Evolutionary conservation across 768 basidiomycete species (phyloP), one percentile per base, ranked within the genome.

Genomic region (Boletus edulis): DNA sequence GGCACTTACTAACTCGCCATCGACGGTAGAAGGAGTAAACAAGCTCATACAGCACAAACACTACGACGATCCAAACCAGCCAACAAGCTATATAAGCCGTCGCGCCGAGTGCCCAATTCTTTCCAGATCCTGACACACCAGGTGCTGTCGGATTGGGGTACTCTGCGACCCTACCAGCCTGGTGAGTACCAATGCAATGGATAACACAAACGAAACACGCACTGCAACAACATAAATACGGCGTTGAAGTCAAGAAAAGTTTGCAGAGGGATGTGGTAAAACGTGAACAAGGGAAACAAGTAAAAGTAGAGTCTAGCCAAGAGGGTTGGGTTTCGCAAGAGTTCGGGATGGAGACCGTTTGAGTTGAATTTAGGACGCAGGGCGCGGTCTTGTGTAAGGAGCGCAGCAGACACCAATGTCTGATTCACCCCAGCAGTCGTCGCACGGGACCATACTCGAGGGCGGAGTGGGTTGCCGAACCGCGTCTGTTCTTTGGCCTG

Each of bases 221-320:
- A 94, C 91, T 92, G 84, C 40, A 93, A 67, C 62, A 94, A 69
- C 61, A 93, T 84, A 73, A 85, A 95, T 60, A 87, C 84, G 62
- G 86, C 84, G 69, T 94, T 94, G 70, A 94, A 92, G 66, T 96
- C 94, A 68, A 95, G 85, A 66, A 88, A 94, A 1, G 87, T 84
- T 69, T 94, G 91, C 10, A 90, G 67, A 24, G 84, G 83, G 39
- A 91, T 72, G 65, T 91, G 86, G 18, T 81, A 83, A 67, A 92
- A 83, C 7, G 83, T 78, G 58, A 91, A 68, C 15, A 91, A 39
- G n/a, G 87, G 88, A 67, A 82, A 84, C 34, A 87, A 65, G 64
- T 82, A 85, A 71, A 83, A 92, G 69, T 85, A 84, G 44, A 87
- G 63, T 59, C 74, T 81, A 60, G 80, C 79, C 55, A 69, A 72